Conservation (phyloP, 1,284 basidiomycete species). For the Tilletia horrida region DNA sequence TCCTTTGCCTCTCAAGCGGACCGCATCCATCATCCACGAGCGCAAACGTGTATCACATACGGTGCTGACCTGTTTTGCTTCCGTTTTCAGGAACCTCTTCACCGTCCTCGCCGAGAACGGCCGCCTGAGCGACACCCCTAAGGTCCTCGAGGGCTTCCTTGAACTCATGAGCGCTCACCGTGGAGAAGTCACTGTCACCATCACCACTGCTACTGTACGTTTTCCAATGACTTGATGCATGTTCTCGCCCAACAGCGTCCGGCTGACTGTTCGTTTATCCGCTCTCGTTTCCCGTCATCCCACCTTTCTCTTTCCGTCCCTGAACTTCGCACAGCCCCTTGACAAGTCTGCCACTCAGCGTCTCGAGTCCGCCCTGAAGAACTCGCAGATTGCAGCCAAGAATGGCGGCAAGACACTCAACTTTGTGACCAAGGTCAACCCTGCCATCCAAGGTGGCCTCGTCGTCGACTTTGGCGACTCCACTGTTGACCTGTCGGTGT, state of each 20-base stretch:
- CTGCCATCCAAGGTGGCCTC: constrained; percentile 62
- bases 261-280: neutral
- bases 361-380: constrained; percentile 51
- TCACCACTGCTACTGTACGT: constrained; percentile 68
- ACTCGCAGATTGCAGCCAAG: constrained; percentile 44
- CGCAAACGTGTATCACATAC: too few relatives aligned
- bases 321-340: constrained; percentile 27
- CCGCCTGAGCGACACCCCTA: constrained; percentile 74
- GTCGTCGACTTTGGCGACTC: constrained; percentile 97
- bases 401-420: constrained; percentile 51
- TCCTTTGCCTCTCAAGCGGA: too few relatives aligned
- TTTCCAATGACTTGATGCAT: neutral
- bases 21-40: too few relatives aligned
- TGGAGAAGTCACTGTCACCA: constrained; percentile 87
- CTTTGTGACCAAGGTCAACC: constrained; percentile 52
- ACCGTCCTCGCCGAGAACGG: constrained; percentile 88
- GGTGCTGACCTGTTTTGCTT: neutral
- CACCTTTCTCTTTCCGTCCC: neutral
- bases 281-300: neutral
- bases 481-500: constrained; percentile 90
- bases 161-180: constrained; percentile 82
- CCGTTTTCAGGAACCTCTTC: constrained; percentile 68
- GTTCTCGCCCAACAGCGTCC: too few relatives aligned
- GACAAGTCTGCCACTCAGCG: constrained; percentile 48
- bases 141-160: constrained; percentile 87